Evolutionary conservation across 495 filamentous ascomycete genomes (phyloP).

Genomic region (Cetradonia linearis): DNA sequence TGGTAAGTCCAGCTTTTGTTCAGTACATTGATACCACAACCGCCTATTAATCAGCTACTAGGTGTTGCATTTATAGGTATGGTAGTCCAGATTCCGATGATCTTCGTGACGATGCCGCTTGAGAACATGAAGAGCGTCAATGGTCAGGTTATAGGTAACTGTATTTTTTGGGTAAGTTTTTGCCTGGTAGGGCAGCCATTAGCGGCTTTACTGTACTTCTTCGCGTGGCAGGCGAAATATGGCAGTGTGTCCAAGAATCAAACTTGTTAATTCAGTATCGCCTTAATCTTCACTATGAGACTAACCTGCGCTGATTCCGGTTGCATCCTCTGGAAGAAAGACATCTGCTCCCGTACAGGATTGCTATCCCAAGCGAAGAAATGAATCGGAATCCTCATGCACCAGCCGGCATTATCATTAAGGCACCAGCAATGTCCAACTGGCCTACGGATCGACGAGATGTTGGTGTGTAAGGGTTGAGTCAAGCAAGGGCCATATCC

Average conservation of each 20-base stretch:
- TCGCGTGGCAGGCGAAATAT: conserved; percentile 65
- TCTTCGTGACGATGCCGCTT: conserved; percentile 64
- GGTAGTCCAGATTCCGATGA: conserved; percentile 83
- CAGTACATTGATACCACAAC: neutral
- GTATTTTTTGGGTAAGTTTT: conserved; percentile 92
- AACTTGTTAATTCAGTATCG: too few relatives aligned
- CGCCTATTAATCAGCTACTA: conserved; percentile 24
- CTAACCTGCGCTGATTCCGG: too few relatives aligned
- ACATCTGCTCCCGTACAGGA: neutral
- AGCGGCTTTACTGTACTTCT: conserved; percentile 84
- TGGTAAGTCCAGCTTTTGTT: conserved; percentile 39
- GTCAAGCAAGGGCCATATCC: too few relatives aligned
- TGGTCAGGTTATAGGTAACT: conserved; percentile 73
- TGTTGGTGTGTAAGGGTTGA: too few relatives aligned
- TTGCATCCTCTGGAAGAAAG: neutral
- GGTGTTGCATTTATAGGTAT: conserved; percentile 90
- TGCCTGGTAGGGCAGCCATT: conserved; percentile 89
- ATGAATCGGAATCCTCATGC: neutral
- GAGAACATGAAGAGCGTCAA: conserved; percentile 65
- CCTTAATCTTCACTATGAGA: too few relatives aligned
- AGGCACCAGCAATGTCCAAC: too few relatives aligned
- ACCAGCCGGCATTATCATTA: too few relatives aligned
- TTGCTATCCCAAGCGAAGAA: neutral
- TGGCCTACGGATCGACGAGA: too few relatives aligned
- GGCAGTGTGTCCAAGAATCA: neutral